Evolutionary conservation across 2,329 filamentous ascomycete species (phyloP).

Genomic region (Penicillium sp.): DNA sequence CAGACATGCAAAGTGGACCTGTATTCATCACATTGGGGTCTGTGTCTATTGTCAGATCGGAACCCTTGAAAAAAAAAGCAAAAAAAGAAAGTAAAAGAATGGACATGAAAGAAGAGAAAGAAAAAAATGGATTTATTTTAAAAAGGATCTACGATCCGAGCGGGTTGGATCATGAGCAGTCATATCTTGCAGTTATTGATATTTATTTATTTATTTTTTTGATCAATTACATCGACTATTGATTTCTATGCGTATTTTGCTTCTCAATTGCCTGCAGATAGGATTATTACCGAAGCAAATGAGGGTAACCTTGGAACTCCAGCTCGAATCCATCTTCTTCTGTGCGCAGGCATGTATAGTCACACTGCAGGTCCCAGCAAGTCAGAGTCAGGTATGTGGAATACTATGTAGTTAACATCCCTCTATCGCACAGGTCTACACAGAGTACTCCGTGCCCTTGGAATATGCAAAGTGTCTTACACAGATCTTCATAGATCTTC

Average conservation of each 20-base stretch:
- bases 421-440: neutral
- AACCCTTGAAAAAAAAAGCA: neutral
- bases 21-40: constrained; percentile 24
- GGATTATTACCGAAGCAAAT: neutral
- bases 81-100: neutral
- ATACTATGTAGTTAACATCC: neutral
- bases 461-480: neutral
- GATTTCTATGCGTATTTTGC: neutral
- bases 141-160: constrained; percentile 14
- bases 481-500: neutral
- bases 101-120: neutral
- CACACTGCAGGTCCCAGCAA: constrained; percentile 6
- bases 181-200: constrained; percentile 12
- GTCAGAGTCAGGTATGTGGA: neutral
- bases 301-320: neutral
- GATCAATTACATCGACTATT: constrained; percentile 11
- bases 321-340: neutral
- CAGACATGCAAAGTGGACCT: constrained; percentile 7
- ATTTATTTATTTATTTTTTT: constrained; percentile 1
- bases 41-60: constrained; percentile 13
- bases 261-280: constrained; percentile 21
- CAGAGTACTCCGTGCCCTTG: neutral
- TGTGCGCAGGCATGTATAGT: neutral
- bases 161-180: constrained; percentile 17
- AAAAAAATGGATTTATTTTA: neutral